Conservation (phyloP, 2,329 filamentous ascomycete species). For the Aspergillus viridinutans region DNA sequence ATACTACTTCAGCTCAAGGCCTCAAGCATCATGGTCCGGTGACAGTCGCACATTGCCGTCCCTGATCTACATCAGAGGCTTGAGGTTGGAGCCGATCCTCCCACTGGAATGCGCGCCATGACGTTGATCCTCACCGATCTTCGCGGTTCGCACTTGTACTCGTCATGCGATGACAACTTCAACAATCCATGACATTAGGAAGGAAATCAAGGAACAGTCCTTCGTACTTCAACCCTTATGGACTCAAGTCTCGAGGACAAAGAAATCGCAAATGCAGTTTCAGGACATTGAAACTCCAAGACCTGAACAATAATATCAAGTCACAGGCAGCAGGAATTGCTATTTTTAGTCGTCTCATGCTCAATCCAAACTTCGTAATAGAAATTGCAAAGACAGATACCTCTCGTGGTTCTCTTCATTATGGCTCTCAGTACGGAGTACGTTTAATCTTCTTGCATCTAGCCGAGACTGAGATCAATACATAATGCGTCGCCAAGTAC, state of each 20-base stretch:
- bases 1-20: not conserved
- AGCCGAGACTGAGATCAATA: not conserved
- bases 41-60: not conserved
- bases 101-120: slow-evolving; percentile 6
- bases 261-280: not conserved
- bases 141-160: not conserved
- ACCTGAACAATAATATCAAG: not conserved
- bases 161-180: not conserved
- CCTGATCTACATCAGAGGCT: slow-evolving; percentile 4
- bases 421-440: no score
- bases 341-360: not conserved
- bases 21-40: not conserved
- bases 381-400: no score
- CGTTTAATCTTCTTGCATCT: not conserved
- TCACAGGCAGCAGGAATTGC: not conserved
- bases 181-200: not conserved
- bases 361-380: not conserved
- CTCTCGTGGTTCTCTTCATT: no score
- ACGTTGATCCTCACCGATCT: slow-evolving; percentile 5
- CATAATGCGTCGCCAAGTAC: not conserved
- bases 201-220: not conserved
- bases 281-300: not conserved
- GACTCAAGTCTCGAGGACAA: not conserved
- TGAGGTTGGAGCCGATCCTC: not conserved
- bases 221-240: not conserved